These are phyloP conservation scores for Rubia yunnanensis DNA, from an alignment of 257 asterid species.

Conservation along the genomic window DNA sequence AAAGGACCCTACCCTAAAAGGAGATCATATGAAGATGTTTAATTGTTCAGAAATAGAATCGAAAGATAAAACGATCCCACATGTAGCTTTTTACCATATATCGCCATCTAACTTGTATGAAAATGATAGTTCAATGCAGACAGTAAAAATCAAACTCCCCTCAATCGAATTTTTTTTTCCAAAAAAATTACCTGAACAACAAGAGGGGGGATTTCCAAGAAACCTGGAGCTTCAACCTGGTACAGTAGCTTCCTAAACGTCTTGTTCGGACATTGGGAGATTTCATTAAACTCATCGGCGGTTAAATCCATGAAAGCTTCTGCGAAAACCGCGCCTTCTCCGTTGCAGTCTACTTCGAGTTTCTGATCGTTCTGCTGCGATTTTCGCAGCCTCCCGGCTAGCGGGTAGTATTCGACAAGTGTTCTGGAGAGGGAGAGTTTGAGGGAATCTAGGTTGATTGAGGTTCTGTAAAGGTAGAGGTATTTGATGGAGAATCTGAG, in stretches of 20 bases:
- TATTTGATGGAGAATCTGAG: conserved; percentile 69
- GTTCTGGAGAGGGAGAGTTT: conserved; percentile 45
- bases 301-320: conserved; percentile 59
- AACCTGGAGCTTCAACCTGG: conserved; percentile 42
- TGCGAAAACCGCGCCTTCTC: conserved; percentile 70
- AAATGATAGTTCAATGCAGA: conserved; percentile 13
- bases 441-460: conserved; percentile 29
- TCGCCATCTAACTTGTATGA: conserved; percentile 20
- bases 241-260: conserved; percentile 54
- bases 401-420: conserved; percentile 62
- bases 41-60: not conserved
- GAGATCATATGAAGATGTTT: conserved; percentile 11
- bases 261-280: conserved; percentile 47
- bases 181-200: conserved; percentile 50
- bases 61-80: conserved; percentile 9
- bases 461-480: conserved; percentile 43
- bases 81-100: conserved; percentile 25
- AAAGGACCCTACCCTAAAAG: conserved; percentile 6
- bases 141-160: not conserved
- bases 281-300: conserved; percentile 32
- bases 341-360: conserved; percentile 71
- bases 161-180: not conserved
- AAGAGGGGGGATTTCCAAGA: conserved; percentile 75
- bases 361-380: conserved; percentile 38
- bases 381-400: conserved; percentile 59